Conservation (phyloP, 352 stramenopile genomes). For the Aphanomyces invadans region DNA sequence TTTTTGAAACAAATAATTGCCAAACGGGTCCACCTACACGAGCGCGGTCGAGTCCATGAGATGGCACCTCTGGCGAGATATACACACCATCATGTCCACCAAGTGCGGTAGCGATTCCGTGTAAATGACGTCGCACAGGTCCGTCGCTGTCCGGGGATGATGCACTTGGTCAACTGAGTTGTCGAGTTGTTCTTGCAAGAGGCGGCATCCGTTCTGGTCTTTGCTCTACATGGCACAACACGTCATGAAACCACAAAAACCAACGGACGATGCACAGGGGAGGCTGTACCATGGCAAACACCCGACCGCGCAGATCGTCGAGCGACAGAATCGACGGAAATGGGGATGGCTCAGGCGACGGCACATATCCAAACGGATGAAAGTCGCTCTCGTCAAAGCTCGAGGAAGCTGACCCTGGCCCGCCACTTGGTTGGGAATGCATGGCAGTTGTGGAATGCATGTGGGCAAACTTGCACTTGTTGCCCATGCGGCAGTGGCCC, state of each 20-base stretch:
- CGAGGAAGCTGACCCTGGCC: constrained; percentile 17
- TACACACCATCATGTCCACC: constrained; percentile 89
- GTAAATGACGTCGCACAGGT: constrained; percentile 92
- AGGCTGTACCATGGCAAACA: constrained; percentile 55
- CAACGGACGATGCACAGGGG: neutral
- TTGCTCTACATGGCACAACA: constrained; percentile 60
- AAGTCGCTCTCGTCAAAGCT: constrained; percentile 26
- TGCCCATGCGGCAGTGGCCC: constrained; percentile 76
- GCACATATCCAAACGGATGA: neutral
- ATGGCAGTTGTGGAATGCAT: neutral
- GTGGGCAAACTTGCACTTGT: constrained; percentile 81
- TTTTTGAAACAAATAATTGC: constrained; percentile 99
- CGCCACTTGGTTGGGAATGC: constrained; percentile 24
- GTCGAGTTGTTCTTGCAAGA: constrained; percentile 96
- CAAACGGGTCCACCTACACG: constrained; percentile 90
- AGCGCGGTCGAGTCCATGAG: neutral
- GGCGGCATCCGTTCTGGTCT: constrained; percentile 95
- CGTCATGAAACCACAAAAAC: too few relatives aligned
- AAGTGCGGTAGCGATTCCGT: constrained; percentile 95
- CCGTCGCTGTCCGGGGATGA: constrained; percentile 26
- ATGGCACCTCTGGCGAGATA: neutral
- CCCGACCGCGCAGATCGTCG: constrained; percentile 66
- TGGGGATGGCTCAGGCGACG: constrained; percentile 9
- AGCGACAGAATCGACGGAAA: constrained; percentile 46
- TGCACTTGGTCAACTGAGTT: too few relatives aligned